Base-by-base conservation (phyloP, 371 early-diverging fungal genomes). In the Haplosporangium sp. region DNA sequence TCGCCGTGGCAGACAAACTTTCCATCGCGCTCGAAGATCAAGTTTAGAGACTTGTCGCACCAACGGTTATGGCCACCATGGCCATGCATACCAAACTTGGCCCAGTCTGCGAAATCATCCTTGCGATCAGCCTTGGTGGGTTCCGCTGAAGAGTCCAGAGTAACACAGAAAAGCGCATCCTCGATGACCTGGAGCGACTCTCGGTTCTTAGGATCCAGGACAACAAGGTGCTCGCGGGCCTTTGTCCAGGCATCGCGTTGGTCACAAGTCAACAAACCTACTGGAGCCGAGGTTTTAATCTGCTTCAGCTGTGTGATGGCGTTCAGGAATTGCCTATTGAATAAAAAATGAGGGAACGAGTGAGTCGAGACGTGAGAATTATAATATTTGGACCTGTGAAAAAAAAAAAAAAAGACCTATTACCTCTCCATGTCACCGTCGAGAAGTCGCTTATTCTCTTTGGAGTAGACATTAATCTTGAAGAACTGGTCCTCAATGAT, bases 211-310 rank as follows among this genome's bases (percentile, higher is more conserved):
- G 89, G 86, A 46, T 85, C 83, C 41, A 89, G 42, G 7, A 83
- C 71, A 2, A 90, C 73, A 6, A 94, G 74, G 55, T 89, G 84
- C 43, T 86, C 89, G 42, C 90, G 86, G 0, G 91, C 86, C 52
- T 84, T 69, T 4, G 92, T 71, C 96, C 98, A 97, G 16, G 83
- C 86, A 74, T 96, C 96, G 21, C 98, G 92, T 55, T 96, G 88
- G 51, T 92, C 96, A 10, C 91, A 92, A 1, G 97, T 95, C 65
- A 97, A 81, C 13, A 95, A 67, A 6, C 94, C 84, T 5, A 97
- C 80, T 1, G 93, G 84, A 0, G 90, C 86, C 40, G 92, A 85
- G 14, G 79, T 23, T 6, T 81, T 58, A 42, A 81, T 50, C 6
- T 83, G 65, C 29, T 84, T 77, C 46, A 84, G 84, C 65, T 90